Base-by-base conservation (phyloP, 441 rosid genomes). In the Euphorbia celastroides region DNA sequence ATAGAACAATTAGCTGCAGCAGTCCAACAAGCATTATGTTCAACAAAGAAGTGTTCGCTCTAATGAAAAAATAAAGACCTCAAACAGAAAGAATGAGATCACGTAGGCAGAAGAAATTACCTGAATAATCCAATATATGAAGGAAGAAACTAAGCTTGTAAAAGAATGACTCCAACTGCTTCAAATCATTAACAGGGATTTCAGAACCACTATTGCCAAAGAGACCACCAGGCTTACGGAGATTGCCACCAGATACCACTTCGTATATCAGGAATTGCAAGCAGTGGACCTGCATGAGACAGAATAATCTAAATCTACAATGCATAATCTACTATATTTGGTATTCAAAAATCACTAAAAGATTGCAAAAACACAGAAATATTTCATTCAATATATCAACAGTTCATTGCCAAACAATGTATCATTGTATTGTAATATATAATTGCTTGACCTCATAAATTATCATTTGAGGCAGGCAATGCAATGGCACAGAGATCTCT, bases 171-270 rank as follows among this genome's bases (percentile, higher is more conserved):
- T 95, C 99, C 78, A 95, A 75, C 78, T 84, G 99, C 86, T 95
- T 95, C 63, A 92, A 74, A 78, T 95, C 98, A 80, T 82, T 90
- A 57, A 85, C 86, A 62, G 97, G 99, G 77, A 95, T 92, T 79
- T 95, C 99, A 77, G 99, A 95, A 64, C 97, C 99, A 69, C 87
- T 88, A 72, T 95, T 95, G 64, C 99, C 96, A 83, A 95, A 95
- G 60, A 95, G 95, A 9, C 99, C 99, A 65, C 98, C 99, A 31
- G 98, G 97, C 77, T 88, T 92, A 83, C 99, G 84, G 65, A 92
- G 92, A 87, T 95, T 92, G 63, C 99, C 99, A 68, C 99, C 99
- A 79, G 99, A 95, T 7, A 95, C 98, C 70, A 92, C 96, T 81
- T 95, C 99, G 76, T 92, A 95, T 64, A 95, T 95, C 69, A 95